Base-by-base conservation (phyloP, 2,329 filamentous ascomycete species). In the Fusarium sarcochroum region DNA sequence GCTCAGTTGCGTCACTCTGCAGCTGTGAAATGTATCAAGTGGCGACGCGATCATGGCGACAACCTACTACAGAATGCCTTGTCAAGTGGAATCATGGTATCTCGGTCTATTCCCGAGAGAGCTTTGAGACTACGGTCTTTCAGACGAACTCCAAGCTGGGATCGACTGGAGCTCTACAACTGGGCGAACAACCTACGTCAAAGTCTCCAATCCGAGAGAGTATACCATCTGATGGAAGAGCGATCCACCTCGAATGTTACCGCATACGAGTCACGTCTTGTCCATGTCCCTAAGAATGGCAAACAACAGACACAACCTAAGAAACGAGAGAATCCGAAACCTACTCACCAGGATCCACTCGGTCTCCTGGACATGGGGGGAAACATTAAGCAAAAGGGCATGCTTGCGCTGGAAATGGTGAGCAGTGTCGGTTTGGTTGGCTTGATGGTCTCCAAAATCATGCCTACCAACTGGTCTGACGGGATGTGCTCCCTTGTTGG, bases 1-100 rank as follows among this genome's bases (percentile, higher is more conserved):
- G 86, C 92, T 5, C 94, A 93, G 85, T 85, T 98, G 51, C 90
- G 95, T 27, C 91, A 98, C 77, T 87, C 90, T 1, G 90, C 93
- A 3, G 93, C 93, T 2, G 90, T 91, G 76, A 98, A 97, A 76
- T 91, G 93, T 66, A 79, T 97, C 14, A 83, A 87, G 50, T 96
- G 92, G 91, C 86, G 90, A 54, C 83, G 81, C 15, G 69, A 71
- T n/a, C 73, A 75, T 46, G 63, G 69, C 1, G 58, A 69, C 17
- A 63, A 62, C 11, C 41, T 64, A 8, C 50, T 73, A 17, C 69
- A 68, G 45, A 65, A 48, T 21, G 57, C 70, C n/a, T 49, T 70
- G 13, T 72, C 71, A 10, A 61, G 44, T 15, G 67, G 61, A 21
- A 55, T 54, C 13, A 48, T 68, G 56, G 49, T 63, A 10, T 59